These are phyloP conservation scores for Sinapis alba DNA, from an alignment of 441 rosid species.

Conservation along the genomic window DNA sequence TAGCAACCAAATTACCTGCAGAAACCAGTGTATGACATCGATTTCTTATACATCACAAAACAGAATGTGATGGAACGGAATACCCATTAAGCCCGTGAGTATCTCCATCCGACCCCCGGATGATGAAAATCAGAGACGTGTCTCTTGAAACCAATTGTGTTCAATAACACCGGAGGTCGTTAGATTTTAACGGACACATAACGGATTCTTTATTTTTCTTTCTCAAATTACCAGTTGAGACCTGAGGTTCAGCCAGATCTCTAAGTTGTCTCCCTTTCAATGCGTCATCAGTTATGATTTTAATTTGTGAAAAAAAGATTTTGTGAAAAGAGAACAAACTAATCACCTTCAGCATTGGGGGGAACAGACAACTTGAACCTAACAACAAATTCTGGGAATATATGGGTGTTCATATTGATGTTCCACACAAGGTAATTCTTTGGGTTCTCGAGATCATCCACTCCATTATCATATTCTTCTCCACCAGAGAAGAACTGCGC, in stretches of 20 bases:
- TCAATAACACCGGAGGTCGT: slow-evolving; percentile 44
- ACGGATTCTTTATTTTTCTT: slow-evolving; percentile 32
- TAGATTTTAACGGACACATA: slow-evolving; percentile 38
- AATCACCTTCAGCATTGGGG: slow-evolving; percentile 76
- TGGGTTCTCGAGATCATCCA: slow-evolving; percentile 78
- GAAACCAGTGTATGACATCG: slow-evolving; percentile 42
- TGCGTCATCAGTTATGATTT: slow-evolving; percentile 45
- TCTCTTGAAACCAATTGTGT: slow-evolving; percentile 45
- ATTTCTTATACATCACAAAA: slow-evolving; percentile 42
- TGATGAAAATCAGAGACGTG: slow-evolving; percentile 42
- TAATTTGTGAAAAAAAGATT: slow-evolving; percentile 17
- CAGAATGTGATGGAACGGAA: slow-evolving; percentile 32
- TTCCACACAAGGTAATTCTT: slow-evolving; percentile 74
- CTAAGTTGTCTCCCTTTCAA: slow-evolving; percentile 47
- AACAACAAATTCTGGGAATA: slow-evolving; percentile 88
- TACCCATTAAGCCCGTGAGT: slow-evolving; percentile 43
- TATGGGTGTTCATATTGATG: slow-evolving; percentile 89
- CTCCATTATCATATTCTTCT: slow-evolving; percentile 85
- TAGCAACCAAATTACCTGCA: slow-evolving; percentile 58
- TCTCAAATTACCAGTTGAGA: slow-evolving; percentile 31
- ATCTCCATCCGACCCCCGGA: slow-evolving; percentile 56
- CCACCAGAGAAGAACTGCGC: slow-evolving; percentile 68
- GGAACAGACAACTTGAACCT: slow-evolving; percentile 76
- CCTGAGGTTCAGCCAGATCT: slow-evolving; percentile 48
- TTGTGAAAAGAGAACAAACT: slow-evolving; percentile 23